Conservation (phyloP, 192 early-diverging fungal species). For the Coemansia sp. region DNA sequence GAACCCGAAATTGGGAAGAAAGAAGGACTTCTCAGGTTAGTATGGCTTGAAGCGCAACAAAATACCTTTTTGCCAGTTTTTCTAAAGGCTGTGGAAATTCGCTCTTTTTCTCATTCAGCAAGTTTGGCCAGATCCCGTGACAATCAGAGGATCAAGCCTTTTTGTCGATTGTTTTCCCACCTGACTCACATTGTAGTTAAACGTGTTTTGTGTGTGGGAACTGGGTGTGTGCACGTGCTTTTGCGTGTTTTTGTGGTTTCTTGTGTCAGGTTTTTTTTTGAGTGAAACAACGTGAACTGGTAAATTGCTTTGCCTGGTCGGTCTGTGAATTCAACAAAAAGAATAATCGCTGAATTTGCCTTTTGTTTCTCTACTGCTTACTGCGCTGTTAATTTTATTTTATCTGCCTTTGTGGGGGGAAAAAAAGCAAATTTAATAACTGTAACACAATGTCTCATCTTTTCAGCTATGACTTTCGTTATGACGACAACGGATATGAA, state of each 20-base stretch:
- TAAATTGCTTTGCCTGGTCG: no score
- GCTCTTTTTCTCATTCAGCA: background rate
- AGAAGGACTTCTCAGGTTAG: slow-evolving; percentile 17
- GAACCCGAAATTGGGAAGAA: slow-evolving; percentile 43
- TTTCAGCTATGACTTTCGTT: slow-evolving; percentile 47
- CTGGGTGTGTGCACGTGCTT: background rate
- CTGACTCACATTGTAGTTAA: background rate
- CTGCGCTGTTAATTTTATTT: background rate
- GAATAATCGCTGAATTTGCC: background rate
- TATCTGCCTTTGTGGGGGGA: background rate
- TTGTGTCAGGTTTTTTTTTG: no score
- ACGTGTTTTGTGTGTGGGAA: background rate
- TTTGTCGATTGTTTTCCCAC: background rate
- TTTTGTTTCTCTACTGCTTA: background rate
- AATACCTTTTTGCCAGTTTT: background rate
- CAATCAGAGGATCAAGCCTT: background rate
- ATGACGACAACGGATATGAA: slow-evolving; percentile 50
- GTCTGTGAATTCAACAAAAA: background rate
- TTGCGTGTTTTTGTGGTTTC: background rate
- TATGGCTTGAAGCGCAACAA: background rate
- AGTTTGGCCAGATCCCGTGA: background rate
- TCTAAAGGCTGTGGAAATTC: no score
- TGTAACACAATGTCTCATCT: slow-evolving; percentile 19
- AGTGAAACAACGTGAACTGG: no score
- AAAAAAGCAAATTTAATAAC: background rate